Percentiles rank a stretch among this genome's conserved stretches.
Conservation (phyloP, 768 basidiomycete genomes). For the Dioszegia hungarica region DNA sequence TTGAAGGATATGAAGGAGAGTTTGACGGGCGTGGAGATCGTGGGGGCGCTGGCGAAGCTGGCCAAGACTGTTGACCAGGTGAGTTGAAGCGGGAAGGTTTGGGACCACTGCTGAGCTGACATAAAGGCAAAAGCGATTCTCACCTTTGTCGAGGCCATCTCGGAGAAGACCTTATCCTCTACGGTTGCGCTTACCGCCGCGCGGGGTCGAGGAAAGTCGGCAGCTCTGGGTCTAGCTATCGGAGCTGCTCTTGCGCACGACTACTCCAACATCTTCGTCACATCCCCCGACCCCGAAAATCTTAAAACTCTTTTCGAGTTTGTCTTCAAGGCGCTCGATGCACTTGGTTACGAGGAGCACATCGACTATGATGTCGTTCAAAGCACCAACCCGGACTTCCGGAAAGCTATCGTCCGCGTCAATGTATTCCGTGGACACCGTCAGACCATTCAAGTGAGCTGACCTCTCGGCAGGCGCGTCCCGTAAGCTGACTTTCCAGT, state of each 20-base stretch:
- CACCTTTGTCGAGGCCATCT: slow-evolving; percentile 85
- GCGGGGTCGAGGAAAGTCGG: slow-evolving; percentile 93
- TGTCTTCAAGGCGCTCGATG: slow-evolving; percentile 93
- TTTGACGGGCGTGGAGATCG: slow-evolving; percentile 74
- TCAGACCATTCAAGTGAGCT: slow-evolving; percentile 84
- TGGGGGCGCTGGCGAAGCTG: slow-evolving; percentile 82
- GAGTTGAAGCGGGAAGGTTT: slow-evolving; percentile 1
- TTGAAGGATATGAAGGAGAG: slow-evolving; percentile 73
- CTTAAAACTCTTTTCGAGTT: slow-evolving; percentile 97
- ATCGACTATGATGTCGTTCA: slow-evolving; percentile 96
- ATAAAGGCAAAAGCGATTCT: slow-evolving; percentile 70
- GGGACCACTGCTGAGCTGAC: neutral
- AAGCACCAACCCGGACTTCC: slow-evolving; percentile 89
- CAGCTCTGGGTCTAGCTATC: slow-evolving; percentile 90
- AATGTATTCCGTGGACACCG: slow-evolving; percentile 89
- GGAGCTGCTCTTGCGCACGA: slow-evolving; percentile 88
- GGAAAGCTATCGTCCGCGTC: slow-evolving; percentile 90
- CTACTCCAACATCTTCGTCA: slow-evolving; percentile 97
- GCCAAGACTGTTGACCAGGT: slow-evolving; percentile 89
- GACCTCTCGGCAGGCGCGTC: neutral
- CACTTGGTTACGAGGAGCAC: slow-evolving; percentile 92
- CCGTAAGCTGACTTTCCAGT: slow-evolving; percentile 54
- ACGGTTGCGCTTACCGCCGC: slow-evolving; percentile 92
- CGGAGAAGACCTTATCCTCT: slow-evolving; percentile 82
- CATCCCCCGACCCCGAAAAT: slow-evolving; percentile 95